A percentile compares a stretch with the other conserved stretches of the same genome.
phyloP scores from a whole-genome alignment of 257 asterid species.

The Solanum megistacrolobum region DNA sequence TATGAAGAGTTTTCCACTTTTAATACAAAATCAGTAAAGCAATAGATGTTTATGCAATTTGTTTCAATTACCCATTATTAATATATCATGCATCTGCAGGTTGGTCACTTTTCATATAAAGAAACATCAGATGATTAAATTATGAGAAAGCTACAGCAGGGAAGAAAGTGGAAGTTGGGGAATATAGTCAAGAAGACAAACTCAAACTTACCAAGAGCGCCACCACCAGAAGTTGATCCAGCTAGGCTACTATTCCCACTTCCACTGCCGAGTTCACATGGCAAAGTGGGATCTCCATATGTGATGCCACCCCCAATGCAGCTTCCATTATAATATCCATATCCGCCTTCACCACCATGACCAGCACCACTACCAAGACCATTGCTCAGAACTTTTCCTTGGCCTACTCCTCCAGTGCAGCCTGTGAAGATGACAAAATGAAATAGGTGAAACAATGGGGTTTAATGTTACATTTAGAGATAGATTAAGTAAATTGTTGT shows the following conservation, averaged over 20 bases:
- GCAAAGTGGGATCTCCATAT: conserved; percentile 73
- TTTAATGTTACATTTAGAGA: neutral
- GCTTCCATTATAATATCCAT: conserved; percentile 62
- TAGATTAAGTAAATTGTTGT: neutral
- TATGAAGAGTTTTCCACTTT: neutral
- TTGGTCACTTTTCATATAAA: neutral
- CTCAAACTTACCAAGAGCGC: conserved; percentile 63
- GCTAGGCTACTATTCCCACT: conserved; percentile 83
- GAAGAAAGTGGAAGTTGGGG: neutral
- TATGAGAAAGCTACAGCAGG: neutral
- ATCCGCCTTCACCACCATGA: conserved; percentile 95
- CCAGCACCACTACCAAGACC: conserved; percentile 97
- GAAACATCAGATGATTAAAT: neutral
- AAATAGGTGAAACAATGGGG: neutral
- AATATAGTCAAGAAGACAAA: neutral
- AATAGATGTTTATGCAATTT: neutral
- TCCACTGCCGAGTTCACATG: conserved; percentile 98
- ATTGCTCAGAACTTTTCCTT: conserved; percentile 44
- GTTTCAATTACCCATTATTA: neutral
- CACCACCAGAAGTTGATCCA: conserved; percentile 85
- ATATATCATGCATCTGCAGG: neutral
- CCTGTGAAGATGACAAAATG: conserved; percentile 38
- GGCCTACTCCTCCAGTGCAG: conserved; percentile 86
- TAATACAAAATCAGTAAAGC: neutral
- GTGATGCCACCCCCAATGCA: conserved; percentile 75